Conservation (phyloP, 106 monocot genomes). For the Alisma plantagoaquatica region DNA sequence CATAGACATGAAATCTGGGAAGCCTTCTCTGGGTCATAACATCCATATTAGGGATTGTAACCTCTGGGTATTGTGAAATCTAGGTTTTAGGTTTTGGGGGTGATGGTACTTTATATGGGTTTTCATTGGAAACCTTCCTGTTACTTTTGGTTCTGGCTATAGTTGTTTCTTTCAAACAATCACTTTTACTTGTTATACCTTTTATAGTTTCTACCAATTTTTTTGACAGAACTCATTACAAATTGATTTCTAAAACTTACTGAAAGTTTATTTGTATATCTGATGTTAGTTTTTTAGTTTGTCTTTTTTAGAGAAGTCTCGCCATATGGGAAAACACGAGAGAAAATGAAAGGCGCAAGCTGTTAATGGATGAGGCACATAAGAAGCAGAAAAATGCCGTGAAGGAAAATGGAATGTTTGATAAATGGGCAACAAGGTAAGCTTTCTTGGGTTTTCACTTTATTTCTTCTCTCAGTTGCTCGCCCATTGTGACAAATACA, state of each 20-base stretch:
- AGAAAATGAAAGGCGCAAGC: slow-evolving; percentile 41
- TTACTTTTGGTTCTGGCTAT: not conserved
- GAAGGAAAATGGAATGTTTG: slow-evolving; percentile 23
- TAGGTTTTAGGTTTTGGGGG: too few relatives aligned
- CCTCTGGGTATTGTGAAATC: too few relatives aligned
- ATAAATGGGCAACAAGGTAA: slow-evolving; percentile 39
- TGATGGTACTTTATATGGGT: too few relatives aligned
- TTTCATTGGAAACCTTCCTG: too few relatives aligned
- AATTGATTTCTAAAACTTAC: not conserved
- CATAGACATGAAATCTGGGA: too few relatives aligned
- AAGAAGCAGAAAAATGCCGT: slow-evolving; percentile 58
- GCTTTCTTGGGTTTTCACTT: too few relatives aligned
- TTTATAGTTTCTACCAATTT: too few relatives aligned
- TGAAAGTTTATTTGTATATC: not conserved
- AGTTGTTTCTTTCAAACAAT: slow-evolving; percentile 6
- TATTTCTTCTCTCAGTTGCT: too few relatives aligned
- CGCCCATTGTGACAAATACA: too few relatives aligned
- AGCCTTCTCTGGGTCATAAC: too few relatives aligned
- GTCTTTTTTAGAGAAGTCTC: slow-evolving; percentile 36
- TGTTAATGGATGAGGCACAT: slow-evolving; percentile 72
- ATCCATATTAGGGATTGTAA: too few relatives aligned
- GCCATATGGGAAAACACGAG: slow-evolving; percentile 65
- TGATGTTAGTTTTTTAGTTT: not conserved
- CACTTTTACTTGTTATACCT: too few relatives aligned
- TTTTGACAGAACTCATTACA: not conserved